Base-by-base conservation (phyloP, 331 rosid genomes). In the Telfairia occidentalis region DNA sequence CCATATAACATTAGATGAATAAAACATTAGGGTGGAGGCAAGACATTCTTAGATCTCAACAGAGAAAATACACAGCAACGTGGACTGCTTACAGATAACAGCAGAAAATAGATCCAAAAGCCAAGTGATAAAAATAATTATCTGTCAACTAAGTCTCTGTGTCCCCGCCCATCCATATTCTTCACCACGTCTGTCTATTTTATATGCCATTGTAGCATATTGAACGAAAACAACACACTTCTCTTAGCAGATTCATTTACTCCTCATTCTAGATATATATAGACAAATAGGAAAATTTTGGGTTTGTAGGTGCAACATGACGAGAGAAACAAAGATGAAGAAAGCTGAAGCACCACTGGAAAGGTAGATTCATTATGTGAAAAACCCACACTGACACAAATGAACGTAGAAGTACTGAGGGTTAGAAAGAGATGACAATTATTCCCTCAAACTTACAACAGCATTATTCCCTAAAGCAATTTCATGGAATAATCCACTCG, bases 361-460 rank as follows among this genome's bases (percentile, higher is more conserved):
- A 64, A 83, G 69, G 80, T 82, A 84, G 90, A 85, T 87, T 85
- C 90, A 84, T 83, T 75, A 85, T 83, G 90, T 77, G 96, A 85
- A 81, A 84, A 88, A 91, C 89, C 90, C 85, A 88, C 90, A 88
- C 89, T 79, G 86, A 38, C 65, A 69, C 58, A 57, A 71, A 78
- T 70, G 81, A 82, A 80, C 67, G 83, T 63, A 76, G 75, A 84
- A 81, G 77, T 79, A 79, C 75, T 43, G 70, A 55, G 74, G 79
- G 73, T 84, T 81, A 79, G 80, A 63, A 78, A 59, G 43, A 75
- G 82, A 79, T 78, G 80, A 81, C 63, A 21, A 87, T 81, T 76
- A 76, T 60, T 61, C 74, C 52, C 54, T 75, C 71, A 89, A 70
- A 70, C 75, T 45, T 70, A 45, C 75, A 70, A 70, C 58, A 70